Evolutionary conservation across 306 rosid genomes (phyloP), one percentile per base, ranked within the genome.

Genomic region (Vigna angularis): DNA sequence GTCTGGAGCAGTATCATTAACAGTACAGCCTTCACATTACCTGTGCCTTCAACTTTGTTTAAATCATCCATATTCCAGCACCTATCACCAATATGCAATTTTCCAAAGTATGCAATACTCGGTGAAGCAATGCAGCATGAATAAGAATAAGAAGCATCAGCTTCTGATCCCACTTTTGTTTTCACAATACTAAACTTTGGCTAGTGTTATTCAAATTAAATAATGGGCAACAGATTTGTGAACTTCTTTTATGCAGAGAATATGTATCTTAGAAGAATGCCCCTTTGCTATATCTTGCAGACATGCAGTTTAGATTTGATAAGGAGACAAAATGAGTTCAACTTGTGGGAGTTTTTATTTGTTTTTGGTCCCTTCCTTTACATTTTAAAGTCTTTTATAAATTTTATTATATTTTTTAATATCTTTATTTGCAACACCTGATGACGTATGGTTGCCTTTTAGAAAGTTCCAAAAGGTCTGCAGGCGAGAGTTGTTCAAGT

Each of bases 1-100:
- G 74, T 5, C 73, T 92, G 93, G 56, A 77, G 84, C 53, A 79
- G 68, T 64, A 79, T 86, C 93, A 3, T 91, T 11, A 82, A 30
- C 75, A 85, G 12, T 1, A 55, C 74, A 7, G 93, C 87, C 79
- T 85, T 91, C 40, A 5, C 71, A 87, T 85, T 88, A 0, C 91
- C 64, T 5, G 75, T 12, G 91, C 86, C 68, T 81, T 89, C 70
- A 84, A 26, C 44, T 76, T 20, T 69, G 52, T 79, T 83, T 14
- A 48, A 34, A 6, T 59, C 30, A 48, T 56, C 80, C 89, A 80
- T 34, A 38, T 53, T 61, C 9, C 17, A 47, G 2, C 48, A 20
- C 28, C 72, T 73, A 13, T 59, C 16, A 49, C 16, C 53, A 50
- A 69, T 10, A 26, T 49, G 6, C 48, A 78, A 56, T 9, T 79